Base-by-base conservation (phyloP, 768 basidiomycete genomes). In the Dentipellis fragilis region DNA sequence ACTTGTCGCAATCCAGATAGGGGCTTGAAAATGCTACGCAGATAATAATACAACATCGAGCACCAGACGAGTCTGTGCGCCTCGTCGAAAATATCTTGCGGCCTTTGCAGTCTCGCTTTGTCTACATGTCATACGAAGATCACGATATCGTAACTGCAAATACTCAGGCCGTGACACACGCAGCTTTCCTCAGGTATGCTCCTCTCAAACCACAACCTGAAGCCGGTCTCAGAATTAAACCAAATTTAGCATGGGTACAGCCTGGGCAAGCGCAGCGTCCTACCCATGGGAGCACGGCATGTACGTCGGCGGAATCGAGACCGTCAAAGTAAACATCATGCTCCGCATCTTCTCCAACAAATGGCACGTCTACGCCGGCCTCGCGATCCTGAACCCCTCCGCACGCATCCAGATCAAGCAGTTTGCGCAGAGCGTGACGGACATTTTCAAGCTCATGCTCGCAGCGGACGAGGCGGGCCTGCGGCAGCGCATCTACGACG, bases 161-260 rank as follows among this genome's bases (percentile, higher is more conserved):
- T 62, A 98, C 96, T 0, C 96, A 99, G 69, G 96, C 95, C 0
- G 95, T 96, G 12, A 97, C 93, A 0, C 96, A 99, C 63, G 95
- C 95, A 11, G 96, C 96, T 0, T 98, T 98, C 74, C 75, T 99
- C 17, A 92, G 86, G 94, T 93, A 68, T 14, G 69, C 59, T 19
- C 37, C 38, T 9, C 19, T 14, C 7, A n/a, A n/a, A n/a, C n/a
- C n/a, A n/a, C n/a, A n/a, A n/a, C n/a, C n/a, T n/a, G n/a, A n/a
- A n/a, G n/a, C n/a, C n/a, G n/a, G n/a, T n/a, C n/a, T n/a, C n/a
- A n/a, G n/a, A n/a, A n/a, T n/a, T n/a, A n/a, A n/a, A n/a, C n/a
- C n/a, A n/a, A n/a, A n/a, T n/a, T n/a, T n/a, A 98, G 96, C 60
- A 99, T 99, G 96, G 96, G 96, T 8, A 95, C 93, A 0, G 96